Evolutionary conservation across 768 basidiomycete species (phyloP).

Genomic region (Tubosaeta brunneosetosa): DNA sequence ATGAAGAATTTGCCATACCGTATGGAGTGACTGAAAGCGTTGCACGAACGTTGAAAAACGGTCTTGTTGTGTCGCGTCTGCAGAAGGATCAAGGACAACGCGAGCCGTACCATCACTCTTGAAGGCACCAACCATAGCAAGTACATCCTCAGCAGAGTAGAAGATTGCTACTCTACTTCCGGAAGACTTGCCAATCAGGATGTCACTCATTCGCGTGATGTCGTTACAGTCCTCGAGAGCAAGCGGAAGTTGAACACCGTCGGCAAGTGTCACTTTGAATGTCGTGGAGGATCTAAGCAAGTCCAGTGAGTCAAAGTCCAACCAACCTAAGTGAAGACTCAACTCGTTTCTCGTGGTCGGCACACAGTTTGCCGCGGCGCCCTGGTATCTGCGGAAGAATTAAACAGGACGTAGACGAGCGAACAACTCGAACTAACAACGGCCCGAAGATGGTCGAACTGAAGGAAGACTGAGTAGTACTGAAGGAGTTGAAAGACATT

Average conservation of each 20-base stretch:
- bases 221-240: conserved; percentile 39
- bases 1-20: conserved; percentile 37
- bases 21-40: conserved; percentile 48
- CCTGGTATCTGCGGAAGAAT: conserved; percentile 22
- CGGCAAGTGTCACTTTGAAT: conserved; percentile 49
- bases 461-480: conserved; percentile 34
- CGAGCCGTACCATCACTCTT: conserved; percentile 48
- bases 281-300: conserved; percentile 23
- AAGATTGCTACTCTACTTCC: conserved; percentile 57
- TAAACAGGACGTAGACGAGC: conserved; percentile 2
- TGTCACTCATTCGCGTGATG: conserved; percentile 34
- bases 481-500: conserved; percentile 18
- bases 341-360: conserved; percentile 15
- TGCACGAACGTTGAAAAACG: conserved; percentile 46
- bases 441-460: conserved; percentile 65
- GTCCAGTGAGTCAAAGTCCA: conserved; percentile 1
- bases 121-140: conserved; percentile 49
- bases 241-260: conserved; percentile 48
- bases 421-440: conserved; percentile 40
- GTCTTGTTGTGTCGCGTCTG: conserved; percentile 38
- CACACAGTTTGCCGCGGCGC: conserved; percentile 3
- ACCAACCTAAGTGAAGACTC: conserved; percentile 4
- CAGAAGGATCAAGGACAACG: conserved; percentile 37
- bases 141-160: conserved; percentile 45
- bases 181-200: conserved; percentile 32